Evolutionary conservation across 805 yeast species (phyloP).

Genomic region (Sungouiozyma ichnusensis): DNA sequence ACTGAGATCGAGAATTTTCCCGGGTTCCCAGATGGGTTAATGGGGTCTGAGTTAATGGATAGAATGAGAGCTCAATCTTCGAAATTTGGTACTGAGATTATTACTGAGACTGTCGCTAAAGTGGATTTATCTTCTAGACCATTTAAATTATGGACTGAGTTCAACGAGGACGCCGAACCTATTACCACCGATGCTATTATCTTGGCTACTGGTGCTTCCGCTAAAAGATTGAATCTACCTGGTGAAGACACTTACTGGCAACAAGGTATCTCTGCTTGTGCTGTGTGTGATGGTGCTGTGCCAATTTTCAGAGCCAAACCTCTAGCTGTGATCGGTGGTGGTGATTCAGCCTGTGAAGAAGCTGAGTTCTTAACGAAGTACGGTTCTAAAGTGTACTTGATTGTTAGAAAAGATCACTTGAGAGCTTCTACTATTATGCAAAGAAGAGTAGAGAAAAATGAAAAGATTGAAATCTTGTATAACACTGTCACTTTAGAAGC

Average conservation of each 20-base stretch:
- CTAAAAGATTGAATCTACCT: conserved; percentile 83
- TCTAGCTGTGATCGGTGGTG: conserved; percentile 95
- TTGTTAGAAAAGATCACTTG: conserved; percentile 87
- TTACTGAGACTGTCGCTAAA: conserved; percentile 90
- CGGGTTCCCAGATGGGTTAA: conserved; percentile 89
- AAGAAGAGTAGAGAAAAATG: conserved; percentile 74
- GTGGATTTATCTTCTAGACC: conserved; percentile 82
- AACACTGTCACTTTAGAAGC: conserved; percentile 80
- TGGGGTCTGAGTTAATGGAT: conserved; percentile 83
- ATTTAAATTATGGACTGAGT: conserved; percentile 94
- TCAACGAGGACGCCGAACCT: conserved; percentile 84
- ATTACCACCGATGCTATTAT: conserved; percentile 85
- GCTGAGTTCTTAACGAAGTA: conserved; percentile 93
- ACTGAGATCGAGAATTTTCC: conserved; percentile 98
- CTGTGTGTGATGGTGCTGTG: conserved; percentile 98
- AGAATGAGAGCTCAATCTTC: conserved; percentile 80
- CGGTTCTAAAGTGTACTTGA: conserved; percentile 86
- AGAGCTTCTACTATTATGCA: conserved; percentile 97
- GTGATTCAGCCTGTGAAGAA: conserved; percentile 99
- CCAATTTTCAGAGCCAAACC: conserved; percentile 98
- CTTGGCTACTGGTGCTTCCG: conserved; percentile 95
- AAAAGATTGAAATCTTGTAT: conserved; percentile 83
- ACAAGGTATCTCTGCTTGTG: conserved; percentile 97
- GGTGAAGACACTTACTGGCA: conserved; percentile 99
- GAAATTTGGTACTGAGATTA: conserved; percentile 83